Evolutionary conservation across 257 asterid species (phyloP), one percentile per base, ranked within the genome.

Genomic region (Nicotiana otophora): DNA sequence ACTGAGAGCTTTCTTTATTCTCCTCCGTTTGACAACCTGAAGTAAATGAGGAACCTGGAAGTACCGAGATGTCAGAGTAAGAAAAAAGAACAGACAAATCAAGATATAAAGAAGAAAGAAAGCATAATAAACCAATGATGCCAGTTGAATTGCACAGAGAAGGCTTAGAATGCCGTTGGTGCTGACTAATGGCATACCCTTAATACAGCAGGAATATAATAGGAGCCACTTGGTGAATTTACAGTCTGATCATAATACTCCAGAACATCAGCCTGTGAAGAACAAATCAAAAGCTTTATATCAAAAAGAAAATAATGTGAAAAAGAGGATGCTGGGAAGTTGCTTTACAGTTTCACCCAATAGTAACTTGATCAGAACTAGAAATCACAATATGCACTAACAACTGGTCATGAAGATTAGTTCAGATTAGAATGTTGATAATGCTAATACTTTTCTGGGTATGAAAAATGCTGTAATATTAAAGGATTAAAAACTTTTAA

Each of bases 161-260:
- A 64, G 60, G 34, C 64, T 72, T 15, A 36, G 75, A 78, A 86
- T 77, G 84, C 55, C 9, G 53, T 53, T 65, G 28, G 68, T 87
- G 81, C 79, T 65, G 39, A 77, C 62, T 60, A 78, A 28, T 65
- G 83, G 57, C 94, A 85, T 92, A 95, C 98, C 98, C 98, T 91
- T 86, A 95, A 88, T 54, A 95, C 98, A 46, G 98, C 98, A 86
- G 98, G 98, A 83, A 95, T 95, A 69, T 91, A 92, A 88, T 88
- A 95, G 83, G 96, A 92, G 77, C 98, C 98, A 86, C 88, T 89
- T 26, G 98, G 95, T 83, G 98, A 95, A 85, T 86, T 95, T 78
- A 95, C 90, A 82, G 96, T 89, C 86, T 93, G 98, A 80, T 91
- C 98, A 88, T 95, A 95, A 85, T 95, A 95, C 87, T 95, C 98